Base-by-base conservation (phyloP, 441 rosid genomes). In the Erodium chrysanthum region DNA sequence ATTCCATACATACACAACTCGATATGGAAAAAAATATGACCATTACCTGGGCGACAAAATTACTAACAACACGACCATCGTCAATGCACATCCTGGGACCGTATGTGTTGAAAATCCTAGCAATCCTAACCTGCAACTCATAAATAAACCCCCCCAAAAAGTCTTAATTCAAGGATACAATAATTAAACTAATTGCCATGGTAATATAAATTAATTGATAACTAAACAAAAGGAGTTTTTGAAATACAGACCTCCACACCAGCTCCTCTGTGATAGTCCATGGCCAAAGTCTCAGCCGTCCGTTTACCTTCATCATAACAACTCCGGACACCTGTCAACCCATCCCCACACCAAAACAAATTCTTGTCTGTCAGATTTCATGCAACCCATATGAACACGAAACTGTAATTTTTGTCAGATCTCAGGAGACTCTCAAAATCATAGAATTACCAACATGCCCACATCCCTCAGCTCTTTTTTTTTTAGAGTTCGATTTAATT, bases 231-330 rank as follows among this genome's bases (percentile, higher is more conserved):
- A 1, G 35, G 35, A 31, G 6, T 25, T 25, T 3, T 25, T 3
- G 5, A 31, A 31, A 31, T 3, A 46, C 66, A 7, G 9, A 92
- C 97, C 96, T 89, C 91, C 9, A 92, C 97, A 0, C 76, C 82
- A 0, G 95, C 97, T 1, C 97, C 97, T 59, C 97, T 71, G 74
- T 90, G 96, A 67, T 92, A 92, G 64, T 92, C 98, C 98, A 92
- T 90, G 44, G 96, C 78, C 85, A 92, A 81, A 10, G 98, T 92
- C 74, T 92, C 98, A 0, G 98, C 98, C 7, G 96, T 90, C 7
- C 98, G 85, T 82, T 92, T 92, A 60, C 97, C 97, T 72, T 92
- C 97, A 14, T 92, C 97, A 78, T 92, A 92, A 69, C 97, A 92
- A 74, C 97, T 92, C 62, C 97, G 78, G 72, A 89, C 97, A 82